Evolutionary conservation across 192 early-diverging fungal genomes (phyloP), one percentile per base, ranked within the genome.

Genomic region (Chytriomyces sp.): DNA sequence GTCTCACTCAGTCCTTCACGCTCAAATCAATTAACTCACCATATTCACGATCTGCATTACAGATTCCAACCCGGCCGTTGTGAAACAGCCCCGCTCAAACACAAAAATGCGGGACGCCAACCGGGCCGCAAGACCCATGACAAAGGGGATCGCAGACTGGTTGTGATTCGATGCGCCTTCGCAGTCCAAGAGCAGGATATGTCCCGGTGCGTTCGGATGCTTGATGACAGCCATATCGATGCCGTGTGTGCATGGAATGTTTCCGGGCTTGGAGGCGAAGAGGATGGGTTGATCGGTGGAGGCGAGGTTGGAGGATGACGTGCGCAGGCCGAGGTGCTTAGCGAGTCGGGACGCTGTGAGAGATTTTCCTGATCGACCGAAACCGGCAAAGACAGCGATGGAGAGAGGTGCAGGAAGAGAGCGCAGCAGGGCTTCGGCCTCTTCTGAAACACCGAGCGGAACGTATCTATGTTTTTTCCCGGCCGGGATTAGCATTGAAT

Each of bases 1-100:
- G n/a, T n/a, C n/a, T n/a, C n/a, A 40, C 36, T 17, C 10, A 17
- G 17, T 22, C 10, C 58, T 33, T 17, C 41, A 71, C n/a, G 52
- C 5, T 70, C 17, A 71, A 33, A 14, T n/a, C n/a, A n/a, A n/a
- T n/a, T n/a, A n/a, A 22, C 68, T 34, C 32, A 81, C 80, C 84
- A 85, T 85, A 66, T 85, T 85, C 55, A 85, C 75, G 33, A 85
- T 80, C 58, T 85, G 84, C 81, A 85, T 82, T 58, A 85, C 84
- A 7, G 81, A 81, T 39, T 85, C 84, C 59, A 85, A 61, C 12
- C 84, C 84, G 26, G 77, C 84, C 10, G 84, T 85, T 0, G 84
- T 85, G 67, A 85, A 85, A 64, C 84, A 85, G 22, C 75, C 79
- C 7, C 84, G 76, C 72, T 85, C 84, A 75, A 82, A 85, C 6